These are phyloP conservation scores for Pythium sp. DNA, from an alignment of 352 stramenopile genomes.

Conservation along the genomic window DNA sequence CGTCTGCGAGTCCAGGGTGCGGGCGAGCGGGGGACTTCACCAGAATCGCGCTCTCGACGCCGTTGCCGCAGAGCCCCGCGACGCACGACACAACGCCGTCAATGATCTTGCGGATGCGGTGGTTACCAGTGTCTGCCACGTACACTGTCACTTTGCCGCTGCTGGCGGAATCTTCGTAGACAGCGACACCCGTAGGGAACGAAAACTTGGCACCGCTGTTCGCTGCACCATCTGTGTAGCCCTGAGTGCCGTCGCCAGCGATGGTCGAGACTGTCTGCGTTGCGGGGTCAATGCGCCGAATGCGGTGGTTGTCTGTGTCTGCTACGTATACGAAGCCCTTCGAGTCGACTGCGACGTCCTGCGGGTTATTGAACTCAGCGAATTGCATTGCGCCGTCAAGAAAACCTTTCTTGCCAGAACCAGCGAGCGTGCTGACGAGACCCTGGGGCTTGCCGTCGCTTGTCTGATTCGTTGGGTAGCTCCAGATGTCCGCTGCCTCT, in stretches of 20 bases:
- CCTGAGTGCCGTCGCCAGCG: conserved; percentile 47
- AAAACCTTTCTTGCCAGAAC: conserved; percentile 73
- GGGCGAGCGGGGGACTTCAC: conserved; percentile 41
- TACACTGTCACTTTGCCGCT: conserved; percentile 43
- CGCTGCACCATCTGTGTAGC: conserved; percentile 43
- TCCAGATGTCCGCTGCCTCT: conserved; percentile 67
- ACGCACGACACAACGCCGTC: conserved; percentile 82
- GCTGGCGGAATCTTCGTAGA: conserved; percentile 38
- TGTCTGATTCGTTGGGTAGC: conserved; percentile 38
- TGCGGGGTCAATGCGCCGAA: conserved; percentile 72
- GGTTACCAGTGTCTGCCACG: conserved; percentile 81
- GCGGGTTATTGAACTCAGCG: conserved; percentile 88
- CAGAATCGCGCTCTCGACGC: conserved; percentile 56
- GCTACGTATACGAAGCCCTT: conserved; percentile 93
- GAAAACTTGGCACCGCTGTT: conserved; percentile 49
- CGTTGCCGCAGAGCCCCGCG: conserved; percentile 82
- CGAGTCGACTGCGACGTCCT: conserved; percentile 90
- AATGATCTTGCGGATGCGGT: conserved; percentile 73
- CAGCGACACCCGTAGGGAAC: conserved; percentile 64
- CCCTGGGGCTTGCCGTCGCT: conserved; percentile 81
- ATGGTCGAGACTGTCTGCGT: conserved; percentile 50
- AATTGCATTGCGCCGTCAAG: conserved; percentile 53
- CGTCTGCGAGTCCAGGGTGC: conserved; percentile 89
- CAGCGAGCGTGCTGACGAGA: conserved; percentile 87
- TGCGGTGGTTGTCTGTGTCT: conserved; percentile 93